Percentiles rank a stretch among this genome's conserved stretches.
Evolutionary conservation across 2,329 filamentous ascomycete species (phyloP).

Genomic region (Aureobasidium uvarum): DNA sequence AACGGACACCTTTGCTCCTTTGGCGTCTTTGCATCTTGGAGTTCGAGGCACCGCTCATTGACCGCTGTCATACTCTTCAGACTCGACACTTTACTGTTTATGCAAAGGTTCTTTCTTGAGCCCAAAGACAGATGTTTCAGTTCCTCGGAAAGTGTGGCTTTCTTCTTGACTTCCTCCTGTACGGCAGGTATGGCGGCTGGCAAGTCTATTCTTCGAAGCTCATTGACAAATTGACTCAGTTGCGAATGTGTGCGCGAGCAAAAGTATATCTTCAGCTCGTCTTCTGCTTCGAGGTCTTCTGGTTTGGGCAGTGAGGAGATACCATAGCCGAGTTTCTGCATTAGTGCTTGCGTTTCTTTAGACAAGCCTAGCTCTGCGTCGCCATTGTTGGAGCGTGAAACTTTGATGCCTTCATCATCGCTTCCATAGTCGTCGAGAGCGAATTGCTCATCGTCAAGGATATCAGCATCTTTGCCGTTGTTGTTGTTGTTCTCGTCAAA

Average conservation of each 20-base stretch:
- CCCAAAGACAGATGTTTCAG: slow-evolving; percentile 82
- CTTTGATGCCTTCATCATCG: slow-evolving; percentile 51
- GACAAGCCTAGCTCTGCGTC: slow-evolving; percentile 55
- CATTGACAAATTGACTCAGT: slow-evolving; percentile 79
- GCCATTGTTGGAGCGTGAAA: slow-evolving; percentile 29
- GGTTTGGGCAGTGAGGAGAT: slow-evolving; percentile 37
- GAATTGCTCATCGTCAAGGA: slow-evolving; percentile 63
- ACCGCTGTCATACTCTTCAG: slow-evolving; percentile 73
- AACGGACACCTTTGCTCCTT: slow-evolving; percentile 70
- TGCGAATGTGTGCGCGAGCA: slow-evolving; percentile 93
- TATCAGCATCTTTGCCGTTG: slow-evolving; percentile 30
- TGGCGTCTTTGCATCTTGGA: slow-evolving; percentile 69
- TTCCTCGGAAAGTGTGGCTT: slow-evolving; percentile 50
- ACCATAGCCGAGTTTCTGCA: slow-evolving; percentile 55
- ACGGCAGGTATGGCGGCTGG: slow-evolving; percentile 61
- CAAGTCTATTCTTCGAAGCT: slow-evolving; percentile 74
- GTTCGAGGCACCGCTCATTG: slow-evolving; percentile 87
- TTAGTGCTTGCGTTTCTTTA: slow-evolving; percentile 69
- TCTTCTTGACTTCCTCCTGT: slow-evolving; percentile 16
- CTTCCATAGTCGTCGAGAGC: slow-evolving; percentile 73
- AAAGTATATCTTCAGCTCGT: slow-evolving; percentile 83
- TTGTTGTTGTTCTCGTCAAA: slow-evolving; percentile 32
- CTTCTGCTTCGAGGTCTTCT: slow-evolving; percentile 54
- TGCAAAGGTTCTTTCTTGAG: slow-evolving; percentile 83
- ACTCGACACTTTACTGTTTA: slow-evolving; percentile 76